Conservation (phyloP, 148 eudicot genomes). For the Gaultheria prostrata region DNA sequence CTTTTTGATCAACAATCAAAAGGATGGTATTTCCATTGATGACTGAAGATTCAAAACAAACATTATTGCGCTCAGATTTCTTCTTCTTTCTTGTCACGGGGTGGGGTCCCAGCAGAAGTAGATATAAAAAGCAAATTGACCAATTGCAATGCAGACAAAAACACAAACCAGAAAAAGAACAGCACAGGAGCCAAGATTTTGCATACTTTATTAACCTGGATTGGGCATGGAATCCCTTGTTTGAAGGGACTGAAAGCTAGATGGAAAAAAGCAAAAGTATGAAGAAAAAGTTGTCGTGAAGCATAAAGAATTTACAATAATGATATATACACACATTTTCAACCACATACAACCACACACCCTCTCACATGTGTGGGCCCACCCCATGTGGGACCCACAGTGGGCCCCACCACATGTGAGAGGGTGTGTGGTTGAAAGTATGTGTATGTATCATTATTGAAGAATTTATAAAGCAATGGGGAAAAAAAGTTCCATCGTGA, state of each 20-base stretch:
- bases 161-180: conserved; percentile 24
- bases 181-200: conserved; percentile 25
- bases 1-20: no score
- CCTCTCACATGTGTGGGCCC: no score
- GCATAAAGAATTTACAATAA: conserved; percentile 41
- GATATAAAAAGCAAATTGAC: conserved; percentile 16
- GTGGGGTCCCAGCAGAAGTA: conserved; percentile 3
- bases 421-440: no score
- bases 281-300: conserved; percentile 32
- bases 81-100: background rate
- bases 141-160: conserved; percentile 23
- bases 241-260: conserved; percentile 36
- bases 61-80: background rate
- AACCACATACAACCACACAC: no score
- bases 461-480: conserved; percentile 21
- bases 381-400: no score
- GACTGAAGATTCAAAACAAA: background rate
- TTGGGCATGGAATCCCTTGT: conserved; percentile 20
- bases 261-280: conserved; percentile 19
- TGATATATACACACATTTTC: no score
- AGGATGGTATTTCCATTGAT: background rate
- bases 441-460: no score
- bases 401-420: no score
- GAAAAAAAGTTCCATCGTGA: conserved; percentile 23
- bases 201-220: background rate